A percentile compares a stretch with the other conserved stretches of the same genome.
These are phyloP conservation scores for Collybia mongolica DNA, from an alignment of 768 basidiomycete species.

Conservation along the genomic window DNA sequence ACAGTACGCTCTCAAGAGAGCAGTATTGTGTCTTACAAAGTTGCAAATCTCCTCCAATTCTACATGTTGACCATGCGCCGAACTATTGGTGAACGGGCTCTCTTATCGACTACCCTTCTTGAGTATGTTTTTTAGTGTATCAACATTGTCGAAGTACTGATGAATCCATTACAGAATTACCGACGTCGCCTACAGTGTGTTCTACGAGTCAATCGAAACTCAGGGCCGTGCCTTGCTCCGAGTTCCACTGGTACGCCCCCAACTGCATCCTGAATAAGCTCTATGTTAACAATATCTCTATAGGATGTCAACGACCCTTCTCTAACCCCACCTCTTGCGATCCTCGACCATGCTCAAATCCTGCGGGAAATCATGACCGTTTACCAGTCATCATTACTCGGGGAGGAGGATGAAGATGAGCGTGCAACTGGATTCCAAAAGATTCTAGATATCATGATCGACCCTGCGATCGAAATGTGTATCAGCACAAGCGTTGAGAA, in stretches of 20 bases:
- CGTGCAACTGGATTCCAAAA: conserved; percentile 53
- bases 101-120: conserved; percentile 71
- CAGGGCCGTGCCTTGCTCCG: conserved; percentile 70
- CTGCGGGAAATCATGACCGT: conserved; percentile 88
- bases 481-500: conserved; percentile 65
- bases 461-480: conserved; percentile 82
- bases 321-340: conserved; percentile 68
- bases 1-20: conserved; percentile 93
- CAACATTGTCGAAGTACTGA: not conserved
- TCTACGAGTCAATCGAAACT: conserved; percentile 84
- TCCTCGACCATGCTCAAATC: conserved; percentile 82
- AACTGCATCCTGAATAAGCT: conserved; percentile 14
- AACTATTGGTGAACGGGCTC: conserved; percentile 83
- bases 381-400: conserved; percentile 83
- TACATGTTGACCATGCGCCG: conserved; percentile 91
- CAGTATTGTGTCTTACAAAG: conserved; percentile 87
- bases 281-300: conserved; percentile 16
- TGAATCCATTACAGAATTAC: conserved; percentile 58
- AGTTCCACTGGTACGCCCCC: conserved; percentile 43
- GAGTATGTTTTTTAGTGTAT: conserved; percentile 52
- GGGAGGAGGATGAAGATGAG: conserved; percentile 49
- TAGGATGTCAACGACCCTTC: conserved; percentile 72
- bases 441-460: conserved; percentile 81
- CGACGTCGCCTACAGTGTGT: conserved; percentile 75
- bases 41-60: conserved; percentile 94